A percentile compares a stretch with the other conserved stretches of the same genome.
phyloP scores from a whole-genome alignment of 1,284 basidiomycete species.

The Irpex sp. region DNA sequence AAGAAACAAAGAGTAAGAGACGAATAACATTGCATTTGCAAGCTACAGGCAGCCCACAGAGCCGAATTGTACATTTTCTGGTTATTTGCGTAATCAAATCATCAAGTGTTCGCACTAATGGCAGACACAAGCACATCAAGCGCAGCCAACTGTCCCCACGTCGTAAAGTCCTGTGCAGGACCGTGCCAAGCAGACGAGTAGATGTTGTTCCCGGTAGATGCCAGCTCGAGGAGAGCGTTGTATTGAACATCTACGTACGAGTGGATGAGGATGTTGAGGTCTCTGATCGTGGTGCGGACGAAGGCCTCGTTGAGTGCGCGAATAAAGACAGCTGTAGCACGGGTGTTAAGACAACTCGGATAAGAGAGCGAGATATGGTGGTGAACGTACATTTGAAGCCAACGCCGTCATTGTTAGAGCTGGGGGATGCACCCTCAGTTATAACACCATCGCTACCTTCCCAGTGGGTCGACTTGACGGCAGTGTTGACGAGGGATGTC shows the following conservation, averaged over 20 bases:
- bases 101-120: constrained; percentile 38
- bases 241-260: constrained; percentile 63
- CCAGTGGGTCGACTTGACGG: constrained; percentile 51
- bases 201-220: constrained; percentile 42
- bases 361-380: too few relatives aligned
- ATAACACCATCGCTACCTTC: constrained; percentile 55
- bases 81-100: too few relatives aligned
- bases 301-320: constrained; percentile 55
- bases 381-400: constrained; percentile 53
- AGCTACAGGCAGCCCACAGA: too few relatives aligned
- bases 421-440: constrained; percentile 52
- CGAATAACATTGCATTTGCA: too few relatives aligned
- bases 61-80: too few relatives aligned
- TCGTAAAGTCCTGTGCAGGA: constrained; percentile 49
- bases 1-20: too few relatives aligned
- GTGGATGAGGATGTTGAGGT: constrained; percentile 47
- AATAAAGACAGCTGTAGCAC: constrained; percentile 47
- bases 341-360: too few relatives aligned
- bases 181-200: constrained; percentile 55
- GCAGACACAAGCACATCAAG: constrained; percentile 51
- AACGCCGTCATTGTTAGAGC: constrained; percentile 50
- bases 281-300: constrained; percentile 36
- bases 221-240: constrained; percentile 56
- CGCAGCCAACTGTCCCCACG: constrained; percentile 57
- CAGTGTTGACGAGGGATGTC: constrained; percentile 43